Conservation (phyloP, 306 rosid species). For the Cucumis sativus region DNA sequence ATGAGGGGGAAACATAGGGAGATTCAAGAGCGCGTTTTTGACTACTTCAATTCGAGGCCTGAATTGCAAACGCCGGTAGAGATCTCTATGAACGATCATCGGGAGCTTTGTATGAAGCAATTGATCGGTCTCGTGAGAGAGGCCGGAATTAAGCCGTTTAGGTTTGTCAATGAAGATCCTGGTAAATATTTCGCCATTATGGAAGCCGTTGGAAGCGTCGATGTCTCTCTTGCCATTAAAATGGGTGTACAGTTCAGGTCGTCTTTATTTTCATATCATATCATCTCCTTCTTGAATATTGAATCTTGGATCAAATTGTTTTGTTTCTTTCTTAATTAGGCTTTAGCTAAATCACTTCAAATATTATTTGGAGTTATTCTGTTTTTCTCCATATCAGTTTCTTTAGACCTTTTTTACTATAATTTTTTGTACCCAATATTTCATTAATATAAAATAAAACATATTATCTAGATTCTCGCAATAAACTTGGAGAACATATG, state of each 20-base stretch:
- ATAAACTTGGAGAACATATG: too few relatives aligned
- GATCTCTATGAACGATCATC: slow-evolving; percentile 58
- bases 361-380: background rate
- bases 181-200: slow-evolving; percentile 52
- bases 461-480: too few relatives aligned
- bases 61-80: slow-evolving; percentile 79
- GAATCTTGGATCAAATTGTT: too few relatives aligned
- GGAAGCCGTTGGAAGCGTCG: slow-evolving; percentile 79
- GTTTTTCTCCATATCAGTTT: background rate
- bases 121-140: slow-evolving; percentile 59
- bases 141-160: slow-evolving; percentile 57
- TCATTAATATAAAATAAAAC: too few relatives aligned
- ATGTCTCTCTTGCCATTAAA: slow-evolving; percentile 84
- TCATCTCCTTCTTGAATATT: background rate
- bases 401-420: too few relatives aligned
- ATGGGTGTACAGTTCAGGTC: slow-evolving; percentile 94
- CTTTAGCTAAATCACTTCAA: too few relatives aligned
- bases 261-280: background rate
- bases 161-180: slow-evolving; percentile 48
- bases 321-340: background rate
- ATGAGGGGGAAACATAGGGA: slow-evolving; percentile 62
- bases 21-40: slow-evolving; percentile 47
- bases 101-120: slow-evolving; percentile 76
- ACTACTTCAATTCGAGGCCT: slow-evolving; percentile 51
- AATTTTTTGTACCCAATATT: too few relatives aligned